Percentiles rank a stretch among this genome's conserved stretches.
Evolutionary conservation across 495 filamentous ascomycete genomes (phyloP).

Genomic region (Acidomyces sp.): DNA sequence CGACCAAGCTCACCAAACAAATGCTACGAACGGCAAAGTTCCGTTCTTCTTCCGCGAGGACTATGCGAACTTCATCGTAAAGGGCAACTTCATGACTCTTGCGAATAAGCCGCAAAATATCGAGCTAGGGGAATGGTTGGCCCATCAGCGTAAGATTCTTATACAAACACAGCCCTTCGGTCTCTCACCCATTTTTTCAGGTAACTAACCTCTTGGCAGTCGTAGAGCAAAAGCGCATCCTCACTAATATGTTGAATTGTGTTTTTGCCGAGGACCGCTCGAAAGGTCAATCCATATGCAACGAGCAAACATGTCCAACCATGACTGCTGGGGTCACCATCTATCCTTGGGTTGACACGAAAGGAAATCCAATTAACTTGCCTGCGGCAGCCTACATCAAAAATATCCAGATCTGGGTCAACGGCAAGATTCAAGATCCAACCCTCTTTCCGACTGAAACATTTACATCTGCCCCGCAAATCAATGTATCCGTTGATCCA

Average conservation of each 20-base stretch:
- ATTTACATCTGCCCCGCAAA: slow-evolving; percentile 39
- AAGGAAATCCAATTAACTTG: slow-evolving; percentile 37
- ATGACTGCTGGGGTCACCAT: slow-evolving; percentile 86
- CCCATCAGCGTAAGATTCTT: slow-evolving; percentile 64
- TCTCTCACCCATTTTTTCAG: background rate
- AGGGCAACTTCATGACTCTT: slow-evolving; percentile 90
- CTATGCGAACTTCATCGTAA: slow-evolving; percentile 76
- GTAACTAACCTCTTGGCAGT: slow-evolving; percentile 35
- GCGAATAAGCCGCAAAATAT: slow-evolving; percentile 80
- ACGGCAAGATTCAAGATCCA: slow-evolving; percentile 75
- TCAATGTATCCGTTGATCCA: slow-evolving; percentile 36
- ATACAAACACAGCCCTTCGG: too few relatives aligned
- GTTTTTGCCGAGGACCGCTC: slow-evolving; percentile 66
- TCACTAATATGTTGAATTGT: slow-evolving; percentile 71
- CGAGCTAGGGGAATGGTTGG: slow-evolving; percentile 84
- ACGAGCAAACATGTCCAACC: slow-evolving; percentile 64
- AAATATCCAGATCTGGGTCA: slow-evolving; percentile 83
- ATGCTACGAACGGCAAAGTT: slow-evolving; percentile 32
- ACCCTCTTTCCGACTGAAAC: slow-evolving; percentile 65
- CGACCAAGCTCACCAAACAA: slow-evolving; percentile 7
- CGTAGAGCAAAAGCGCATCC: slow-evolving; percentile 77
- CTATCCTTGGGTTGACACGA: slow-evolving; percentile 76
- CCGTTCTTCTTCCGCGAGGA: slow-evolving; percentile 67
- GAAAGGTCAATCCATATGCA: slow-evolving; percentile 62
- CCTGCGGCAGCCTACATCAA: slow-evolving; percentile 66